phyloP scores from a whole-genome alignment of 768 basidiomycete genomes.

The Trametes elegans region DNA sequence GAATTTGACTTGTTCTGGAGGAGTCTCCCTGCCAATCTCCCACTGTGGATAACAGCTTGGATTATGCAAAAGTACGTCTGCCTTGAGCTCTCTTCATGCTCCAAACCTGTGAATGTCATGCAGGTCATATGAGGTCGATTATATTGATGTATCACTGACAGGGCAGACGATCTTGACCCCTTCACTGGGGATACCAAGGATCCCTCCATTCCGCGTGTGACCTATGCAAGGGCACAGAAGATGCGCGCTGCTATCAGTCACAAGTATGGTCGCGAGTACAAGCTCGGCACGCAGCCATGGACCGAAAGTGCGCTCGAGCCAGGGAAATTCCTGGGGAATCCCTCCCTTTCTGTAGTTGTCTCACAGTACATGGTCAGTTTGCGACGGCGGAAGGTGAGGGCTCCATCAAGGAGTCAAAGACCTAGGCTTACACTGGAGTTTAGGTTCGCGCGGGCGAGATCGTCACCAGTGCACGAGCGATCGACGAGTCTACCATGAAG shows the following conservation, averaged over 20 bases:
- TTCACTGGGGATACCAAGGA: conserved; percentile 13
- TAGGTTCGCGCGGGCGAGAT: conserved; percentile 21
- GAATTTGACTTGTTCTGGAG: not conserved
- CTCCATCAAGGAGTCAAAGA: not conserved
- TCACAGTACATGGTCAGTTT: conserved; percentile 29
- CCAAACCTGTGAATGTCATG: not conserved
- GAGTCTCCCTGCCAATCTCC: conserved; percentile 10
- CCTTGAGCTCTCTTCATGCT: no score
- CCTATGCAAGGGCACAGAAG: conserved; percentile 31
- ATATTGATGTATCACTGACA: not conserved
- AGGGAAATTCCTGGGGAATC: conserved; percentile 20
- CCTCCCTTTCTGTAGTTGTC: conserved; percentile 23
- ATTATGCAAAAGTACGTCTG: conserved; percentile 21
- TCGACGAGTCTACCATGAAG: conserved; percentile 22
- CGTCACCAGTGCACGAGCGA: conserved; percentile 27
- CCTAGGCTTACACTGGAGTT: not conserved
- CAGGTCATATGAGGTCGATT: no score
- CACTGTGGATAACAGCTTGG: conserved; percentile 18
- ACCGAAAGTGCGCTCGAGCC: not conserved
- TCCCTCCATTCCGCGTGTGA: conserved; percentile 14
- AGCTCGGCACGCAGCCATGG: conserved; percentile 18
- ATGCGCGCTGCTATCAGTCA: conserved; percentile 27
- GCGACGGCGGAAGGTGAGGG: conserved; percentile 22
- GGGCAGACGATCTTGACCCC: conserved; percentile 18
- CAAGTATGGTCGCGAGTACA: conserved; percentile 18